A percentile compares a stretch with the other conserved stretches of the same genome.
phyloP scores from a whole-genome alignment of 768 basidiomycete genomes.

The Crucibulum laeve region DNA sequence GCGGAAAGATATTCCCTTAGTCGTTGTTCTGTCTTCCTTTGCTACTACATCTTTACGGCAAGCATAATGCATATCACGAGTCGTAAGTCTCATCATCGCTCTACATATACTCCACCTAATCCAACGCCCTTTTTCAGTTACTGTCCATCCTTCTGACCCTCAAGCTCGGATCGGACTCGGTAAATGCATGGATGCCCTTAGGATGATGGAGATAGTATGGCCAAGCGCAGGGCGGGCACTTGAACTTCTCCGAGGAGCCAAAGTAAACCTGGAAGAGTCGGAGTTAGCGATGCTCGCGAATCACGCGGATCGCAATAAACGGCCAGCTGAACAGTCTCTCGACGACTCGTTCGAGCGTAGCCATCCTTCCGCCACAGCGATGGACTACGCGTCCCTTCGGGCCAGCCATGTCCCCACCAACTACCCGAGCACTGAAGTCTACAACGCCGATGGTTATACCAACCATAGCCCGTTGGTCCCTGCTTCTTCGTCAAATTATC shows the following conservation, averaged over 20 bases:
- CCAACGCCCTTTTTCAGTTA: conserved; percentile 36
- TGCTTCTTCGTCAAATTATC: conserved; percentile 9
- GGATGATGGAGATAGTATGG: conserved; percentile 67
- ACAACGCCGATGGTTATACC: not conserved
- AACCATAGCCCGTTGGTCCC: conserved; percentile 10
- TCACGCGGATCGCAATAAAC: conserved; percentile 43
- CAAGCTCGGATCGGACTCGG: conserved; percentile 61
- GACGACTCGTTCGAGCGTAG: conserved; percentile 26
- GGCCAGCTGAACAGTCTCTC: conserved; percentile 50
- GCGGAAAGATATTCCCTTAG: conserved; percentile 58
- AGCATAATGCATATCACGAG: conserved; percentile 76
- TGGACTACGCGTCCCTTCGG: not conserved
- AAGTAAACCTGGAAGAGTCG: conserved; percentile 28
- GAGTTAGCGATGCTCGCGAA: conserved; percentile 16
- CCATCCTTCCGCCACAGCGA: not conserved
- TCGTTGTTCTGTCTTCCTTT: conserved; percentile 64
- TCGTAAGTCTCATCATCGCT: conserved; percentile 38
- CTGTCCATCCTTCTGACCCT: conserved; percentile 60
- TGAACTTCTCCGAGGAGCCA: conserved; percentile 66
- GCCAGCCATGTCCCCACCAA: not conserved
- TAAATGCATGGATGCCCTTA: conserved; percentile 64
- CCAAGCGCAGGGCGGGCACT: conserved; percentile 72
- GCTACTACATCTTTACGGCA: conserved; percentile 78
- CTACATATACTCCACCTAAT: conserved; percentile 1
- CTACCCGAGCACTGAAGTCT: not conserved